Evolutionary conservation across 1,284 basidiomycete species (phyloP).

Genomic region (Meripilus lineatus): DNA sequence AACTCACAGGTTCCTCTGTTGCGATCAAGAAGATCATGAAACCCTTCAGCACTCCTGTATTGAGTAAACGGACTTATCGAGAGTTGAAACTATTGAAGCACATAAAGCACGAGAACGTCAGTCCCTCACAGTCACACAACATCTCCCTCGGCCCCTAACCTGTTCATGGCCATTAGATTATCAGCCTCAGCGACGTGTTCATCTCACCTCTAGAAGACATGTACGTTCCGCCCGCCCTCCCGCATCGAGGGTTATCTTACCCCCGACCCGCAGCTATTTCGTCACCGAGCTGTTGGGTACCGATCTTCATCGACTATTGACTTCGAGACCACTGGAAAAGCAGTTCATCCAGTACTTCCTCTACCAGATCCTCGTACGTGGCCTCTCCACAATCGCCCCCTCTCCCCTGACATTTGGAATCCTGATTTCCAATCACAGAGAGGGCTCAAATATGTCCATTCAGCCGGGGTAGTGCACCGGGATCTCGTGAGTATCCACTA

Average conservation of each 20-base stretch:
- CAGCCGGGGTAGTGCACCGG: conserved; percentile 97
- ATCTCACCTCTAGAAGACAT: conserved; percentile 98
- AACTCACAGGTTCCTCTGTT: conserved; percentile 90
- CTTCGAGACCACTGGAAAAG: conserved; percentile 95
- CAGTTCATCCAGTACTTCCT: conserved; percentile 99
- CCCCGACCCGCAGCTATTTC: conserved; percentile 69
- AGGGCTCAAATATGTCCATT: conserved; percentile 99
- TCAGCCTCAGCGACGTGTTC: conserved; percentile 98
- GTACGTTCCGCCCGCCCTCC: conserved; percentile 39
- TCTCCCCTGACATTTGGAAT: neutral
- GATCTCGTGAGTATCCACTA: conserved; percentile 68
- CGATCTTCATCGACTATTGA: conserved; percentile 95
- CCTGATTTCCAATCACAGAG: conserved; percentile 49
- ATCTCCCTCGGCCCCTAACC: neutral
- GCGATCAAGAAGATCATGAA: conserved; percentile 88
- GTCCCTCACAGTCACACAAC: conserved; percentile 17
- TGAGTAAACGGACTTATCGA: conserved; percentile 96
- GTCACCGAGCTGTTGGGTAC: conserved; percentile 99
- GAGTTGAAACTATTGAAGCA: conserved; percentile 99
- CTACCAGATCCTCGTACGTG: conserved; percentile 89
- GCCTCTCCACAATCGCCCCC: neutral
- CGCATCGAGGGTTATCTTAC: conserved; percentile 9
- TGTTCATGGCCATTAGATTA: conserved; percentile 64
- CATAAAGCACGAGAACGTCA: conserved; percentile 96
- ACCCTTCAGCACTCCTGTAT: conserved; percentile 90